phyloP scores from a whole-genome alignment of 768 basidiomycete species.

The Amanita thiersii region DNA sequence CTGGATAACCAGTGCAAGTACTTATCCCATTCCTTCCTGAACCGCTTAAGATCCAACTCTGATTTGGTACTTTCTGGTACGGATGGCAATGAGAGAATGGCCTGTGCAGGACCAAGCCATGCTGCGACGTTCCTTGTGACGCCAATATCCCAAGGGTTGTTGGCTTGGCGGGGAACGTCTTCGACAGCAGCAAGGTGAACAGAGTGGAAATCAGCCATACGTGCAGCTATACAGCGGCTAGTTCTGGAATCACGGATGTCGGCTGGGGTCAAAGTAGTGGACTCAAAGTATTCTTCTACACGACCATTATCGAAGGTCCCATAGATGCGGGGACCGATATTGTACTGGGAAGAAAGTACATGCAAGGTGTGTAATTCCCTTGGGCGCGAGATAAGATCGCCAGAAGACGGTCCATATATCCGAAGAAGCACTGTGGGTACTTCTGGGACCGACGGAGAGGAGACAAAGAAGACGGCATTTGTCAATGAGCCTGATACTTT shows the following conservation, averaged over 20 bases:
- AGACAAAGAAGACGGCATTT: conserved; percentile 95
- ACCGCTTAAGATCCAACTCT: conserved; percentile 56
- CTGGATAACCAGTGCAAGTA: conserved; percentile 67
- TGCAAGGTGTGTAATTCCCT: conserved; percentile 86
- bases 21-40: conserved; percentile 54
- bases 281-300: conserved; percentile 92
- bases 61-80: conserved; percentile 36
- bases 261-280: conserved; percentile 64
- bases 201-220: conserved; percentile 94
- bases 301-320: conserved; percentile 96
- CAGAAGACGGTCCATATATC: conserved; percentile 86
- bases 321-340: conserved; percentile 85
- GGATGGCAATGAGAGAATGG: conserved; percentile 60
- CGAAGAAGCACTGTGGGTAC: conserved; percentile 74
- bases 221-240: conserved; percentile 82
- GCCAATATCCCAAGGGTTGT: conserved; percentile 47
- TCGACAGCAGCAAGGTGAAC: conserved; percentile 75
- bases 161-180: conserved; percentile 29
- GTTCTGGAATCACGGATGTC: conserved; percentile 73
- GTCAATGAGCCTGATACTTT: conserved; percentile 91
- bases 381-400: conserved; percentile 78
- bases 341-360: conserved; percentile 79
- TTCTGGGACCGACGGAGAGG: conserved; percentile 45
- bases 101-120: conserved; percentile 66
- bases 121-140: conserved; percentile 58